Conservation (phyloP, 257 asterid genomes). For the Oldenlandia corymbosa region DNA sequence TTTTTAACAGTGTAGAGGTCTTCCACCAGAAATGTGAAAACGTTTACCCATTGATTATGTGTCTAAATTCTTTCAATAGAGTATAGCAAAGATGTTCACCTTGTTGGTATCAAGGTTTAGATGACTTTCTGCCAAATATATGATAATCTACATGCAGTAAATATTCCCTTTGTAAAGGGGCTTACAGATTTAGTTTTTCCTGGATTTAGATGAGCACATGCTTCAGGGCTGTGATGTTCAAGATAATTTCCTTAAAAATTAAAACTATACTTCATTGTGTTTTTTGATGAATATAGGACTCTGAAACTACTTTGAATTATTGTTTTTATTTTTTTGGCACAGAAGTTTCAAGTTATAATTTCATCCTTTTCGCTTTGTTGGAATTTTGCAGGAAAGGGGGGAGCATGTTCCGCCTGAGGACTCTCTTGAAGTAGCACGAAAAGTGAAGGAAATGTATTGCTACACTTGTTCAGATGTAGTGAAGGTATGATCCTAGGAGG, state of each 20-base stretch:
- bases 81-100: too few species aligned
- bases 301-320: too few species aligned
- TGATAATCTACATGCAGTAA: too few species aligned
- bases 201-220: not conserved
- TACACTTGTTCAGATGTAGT: conserved; percentile 95
- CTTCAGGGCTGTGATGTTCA: not conserved
- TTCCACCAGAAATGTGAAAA: not conserved
- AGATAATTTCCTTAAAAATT: not conserved
- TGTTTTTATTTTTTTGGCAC: too few species aligned
- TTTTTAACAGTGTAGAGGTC: not conserved
- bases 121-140: too few species aligned
- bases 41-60: not conserved
- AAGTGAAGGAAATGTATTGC: conserved; percentile 91
- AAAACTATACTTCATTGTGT: not conserved
- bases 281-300: too few species aligned
- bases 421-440: conserved; percentile 81
- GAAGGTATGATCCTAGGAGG: conserved; percentile 54
- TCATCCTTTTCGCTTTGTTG: conserved; percentile 16
- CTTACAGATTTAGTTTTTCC: too few species aligned
- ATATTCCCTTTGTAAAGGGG: too few species aligned
- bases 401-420: conserved; percentile 93
- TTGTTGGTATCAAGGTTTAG: too few species aligned
- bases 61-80: too few species aligned
- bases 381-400: conserved; percentile 78
- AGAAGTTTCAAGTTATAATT: too few species aligned